phyloP scores from a whole-genome alignment of 139 green algal species.

The Chlorella sp. region DNA sequence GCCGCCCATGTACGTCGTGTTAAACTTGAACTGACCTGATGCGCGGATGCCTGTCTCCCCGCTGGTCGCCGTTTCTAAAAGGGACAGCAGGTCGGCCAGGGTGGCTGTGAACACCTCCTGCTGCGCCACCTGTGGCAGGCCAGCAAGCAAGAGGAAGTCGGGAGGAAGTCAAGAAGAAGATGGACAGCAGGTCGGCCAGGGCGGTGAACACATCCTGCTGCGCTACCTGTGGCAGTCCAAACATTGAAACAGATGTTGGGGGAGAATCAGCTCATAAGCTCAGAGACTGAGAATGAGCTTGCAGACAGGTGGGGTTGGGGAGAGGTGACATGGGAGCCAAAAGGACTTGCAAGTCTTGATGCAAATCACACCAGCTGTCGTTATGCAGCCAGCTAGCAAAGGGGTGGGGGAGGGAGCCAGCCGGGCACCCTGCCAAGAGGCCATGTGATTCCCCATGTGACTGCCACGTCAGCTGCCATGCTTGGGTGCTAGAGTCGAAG shows the following conservation, averaged over 20 bases:
- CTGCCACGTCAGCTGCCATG: too few species aligned
- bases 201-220: slow-evolving; percentile 7
- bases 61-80: slow-evolving; percentile 50
- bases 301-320: background rate
- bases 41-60: slow-evolving; percentile 31
- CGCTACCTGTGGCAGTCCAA: background rate
- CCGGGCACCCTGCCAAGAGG: background rate
- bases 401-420: too few species aligned
- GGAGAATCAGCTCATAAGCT: too few species aligned
- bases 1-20: background rate
- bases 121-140: background rate
- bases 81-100: slow-evolving; percentile 51
- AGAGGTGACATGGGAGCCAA: background rate
- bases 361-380: too few species aligned
- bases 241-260: background rate
- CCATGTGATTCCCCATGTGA: too few species aligned
- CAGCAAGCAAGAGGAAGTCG: background rate
- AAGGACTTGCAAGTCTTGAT: too few species aligned
- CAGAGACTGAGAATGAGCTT: too few species aligned
- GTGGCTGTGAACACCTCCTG: slow-evolving; percentile 9
- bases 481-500: too few species aligned
- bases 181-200: slow-evolving; percentile 49
- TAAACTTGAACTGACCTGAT: background rate
- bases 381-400: too few species aligned
- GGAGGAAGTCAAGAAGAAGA: background rate